Evolutionary conservation across 2,329 filamentous ascomycete genomes (phyloP).

Genomic region (Penicillium oxalicum): DNA sequence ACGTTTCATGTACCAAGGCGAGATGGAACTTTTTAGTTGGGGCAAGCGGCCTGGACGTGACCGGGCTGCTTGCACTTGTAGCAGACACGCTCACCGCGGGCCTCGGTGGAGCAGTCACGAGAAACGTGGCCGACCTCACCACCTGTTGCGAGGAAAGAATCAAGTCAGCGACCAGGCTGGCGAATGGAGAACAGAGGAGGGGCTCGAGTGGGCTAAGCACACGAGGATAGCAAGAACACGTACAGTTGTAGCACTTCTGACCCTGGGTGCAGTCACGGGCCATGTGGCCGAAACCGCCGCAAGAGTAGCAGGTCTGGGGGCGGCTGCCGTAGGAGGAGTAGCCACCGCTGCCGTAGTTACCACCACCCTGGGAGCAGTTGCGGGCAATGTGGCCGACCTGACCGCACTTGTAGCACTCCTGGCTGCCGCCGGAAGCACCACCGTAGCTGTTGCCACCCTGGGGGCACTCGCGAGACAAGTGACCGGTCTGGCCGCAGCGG

Average conservation of each 20-base stretch:
- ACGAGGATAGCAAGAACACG: constrained; percentile 21
- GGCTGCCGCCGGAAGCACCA: constrained; percentile 40
- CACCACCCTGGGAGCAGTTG: constrained; percentile 50
- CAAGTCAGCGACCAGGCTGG: not conserved
- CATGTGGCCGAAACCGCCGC: constrained; percentile 95
- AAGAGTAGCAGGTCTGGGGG: constrained; percentile 93
- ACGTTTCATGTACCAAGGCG: constrained; percentile 16
- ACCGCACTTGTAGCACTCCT: constrained; percentile 97
- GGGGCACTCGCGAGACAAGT: constrained; percentile 78
- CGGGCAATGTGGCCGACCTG: constrained; percentile 93
- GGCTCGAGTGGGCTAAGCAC: not conserved
- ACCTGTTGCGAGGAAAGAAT: constrained; percentile 37
- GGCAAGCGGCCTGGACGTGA: constrained; percentile 91
- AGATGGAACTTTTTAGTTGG: constrained; percentile 54
- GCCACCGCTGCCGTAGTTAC: constrained; percentile 40
- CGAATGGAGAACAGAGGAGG: not conserved
- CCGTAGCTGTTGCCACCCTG: constrained; percentile 37
- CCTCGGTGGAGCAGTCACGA: constrained; percentile 92
- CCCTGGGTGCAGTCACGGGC: constrained; percentile 97
- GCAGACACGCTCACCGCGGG: constrained; percentile 87
- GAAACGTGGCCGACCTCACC: constrained; percentile 90
- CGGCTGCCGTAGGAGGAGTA: constrained; percentile 26
- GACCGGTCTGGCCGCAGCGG: constrained; percentile 66
- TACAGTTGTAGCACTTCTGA: constrained; percentile 99
- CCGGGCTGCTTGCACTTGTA: constrained; percentile 89